Conservation (phyloP, 1,139 yeast species). For the Geotrichum siamense region DNA sequence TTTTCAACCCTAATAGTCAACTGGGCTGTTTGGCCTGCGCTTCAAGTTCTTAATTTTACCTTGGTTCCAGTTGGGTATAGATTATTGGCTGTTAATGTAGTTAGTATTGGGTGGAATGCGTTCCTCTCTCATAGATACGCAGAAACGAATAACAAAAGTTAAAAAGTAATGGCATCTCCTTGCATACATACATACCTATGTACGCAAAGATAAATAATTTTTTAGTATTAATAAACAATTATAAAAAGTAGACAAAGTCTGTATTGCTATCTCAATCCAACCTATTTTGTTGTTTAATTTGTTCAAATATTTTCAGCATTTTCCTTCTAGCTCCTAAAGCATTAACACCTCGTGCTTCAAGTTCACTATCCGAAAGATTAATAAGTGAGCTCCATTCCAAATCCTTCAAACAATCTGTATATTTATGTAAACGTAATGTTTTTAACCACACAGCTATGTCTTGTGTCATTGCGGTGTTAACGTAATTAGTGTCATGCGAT, state of each 20-base stretch:
- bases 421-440: slow-evolving; percentile 81
- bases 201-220: too few species aligned
- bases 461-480: slow-evolving; percentile 25
- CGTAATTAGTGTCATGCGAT: slow-evolving; percentile 4
- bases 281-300: slow-evolving; percentile 50
- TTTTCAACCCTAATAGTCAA: slow-evolving; percentile 51
- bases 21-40: slow-evolving; percentile 84
- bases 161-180: too few species aligned
- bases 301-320: slow-evolving; percentile 81
- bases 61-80: slow-evolving; percentile 65
- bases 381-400: slow-evolving; percentile 75
- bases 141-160: neutral
- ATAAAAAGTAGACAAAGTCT: too few species aligned
- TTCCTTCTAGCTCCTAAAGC: slow-evolving; percentile 95
- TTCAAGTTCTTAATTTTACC: slow-evolving; percentile 66
- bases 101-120: slow-evolving; percentile 82
- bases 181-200: too few species aligned
- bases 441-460: slow-evolving; percentile 93
- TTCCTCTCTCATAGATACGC: slow-evolving; percentile 46
- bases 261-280: too few species aligned
- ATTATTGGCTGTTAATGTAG: slow-evolving; percentile 58
- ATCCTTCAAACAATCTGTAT: slow-evolving; percentile 74
- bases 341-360: slow-evolving; percentile 75
- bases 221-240: too few species aligned
- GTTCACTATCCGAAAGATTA: slow-evolving; percentile 56